Evolutionary conservation across 805 yeast genomes (phyloP).

Genomic region (Maudiozyma barnettii): DNA sequence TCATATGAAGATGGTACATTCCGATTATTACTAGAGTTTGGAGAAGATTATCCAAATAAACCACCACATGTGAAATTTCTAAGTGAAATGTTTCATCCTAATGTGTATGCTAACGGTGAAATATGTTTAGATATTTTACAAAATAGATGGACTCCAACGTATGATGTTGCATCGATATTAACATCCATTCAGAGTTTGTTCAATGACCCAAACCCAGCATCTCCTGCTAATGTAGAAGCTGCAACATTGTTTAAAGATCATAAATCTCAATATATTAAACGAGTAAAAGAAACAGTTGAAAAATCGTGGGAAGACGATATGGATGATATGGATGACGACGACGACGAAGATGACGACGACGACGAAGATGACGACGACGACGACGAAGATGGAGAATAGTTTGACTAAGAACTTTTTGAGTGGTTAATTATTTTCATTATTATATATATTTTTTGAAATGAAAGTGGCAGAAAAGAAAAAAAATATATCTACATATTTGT

Average conservation of each 20-base stretch:
- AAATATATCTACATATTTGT: too few species aligned
- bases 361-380: background rate
- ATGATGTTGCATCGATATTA: conserved; percentile 90
- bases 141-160: conserved; percentile 97
- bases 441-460: too few species aligned
- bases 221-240: conserved; percentile 97
- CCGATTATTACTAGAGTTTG: conserved; percentile 74
- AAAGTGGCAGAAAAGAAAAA: too few species aligned
- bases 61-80: conserved; percentile 90
- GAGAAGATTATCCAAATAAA: conserved; percentile 94
- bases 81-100: conserved; percentile 95
- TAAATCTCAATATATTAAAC: conserved; percentile 78
- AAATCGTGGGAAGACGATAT: conserved; percentile 85
- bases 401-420: background rate
- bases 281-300: conserved; percentile 93
- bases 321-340: conserved; percentile 32
- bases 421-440: too few species aligned
- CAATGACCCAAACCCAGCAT: conserved; percentile 92
- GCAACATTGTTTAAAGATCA: conserved; percentile 93
- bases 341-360: conserved; percentile 29
- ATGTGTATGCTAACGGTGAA: conserved; percentile 92
- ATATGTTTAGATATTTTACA: conserved; percentile 92
- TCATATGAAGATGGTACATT: conserved; percentile 98
- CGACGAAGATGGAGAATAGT: background rate
- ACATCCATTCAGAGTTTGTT: conserved; percentile 86